Percentiles rank a stretch among this genome's conserved stretches.
Conservation (phyloP, 1,139 yeast species). For the Kodamaea derodonti region DNA sequence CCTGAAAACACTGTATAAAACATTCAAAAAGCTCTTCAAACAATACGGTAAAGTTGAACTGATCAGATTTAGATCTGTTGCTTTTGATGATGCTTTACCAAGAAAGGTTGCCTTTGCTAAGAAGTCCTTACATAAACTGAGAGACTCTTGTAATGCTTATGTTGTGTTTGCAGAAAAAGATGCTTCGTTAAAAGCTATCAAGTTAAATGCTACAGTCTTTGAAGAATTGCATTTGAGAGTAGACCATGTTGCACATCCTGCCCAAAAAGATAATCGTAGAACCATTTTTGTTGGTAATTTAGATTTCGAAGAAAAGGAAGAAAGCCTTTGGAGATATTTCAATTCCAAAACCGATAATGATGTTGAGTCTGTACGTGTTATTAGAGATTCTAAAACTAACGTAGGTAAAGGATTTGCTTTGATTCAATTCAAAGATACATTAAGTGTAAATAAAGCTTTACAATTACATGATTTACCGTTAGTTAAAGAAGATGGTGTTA, state of each 20-base stretch:
- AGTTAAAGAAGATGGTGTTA: slow-evolving; percentile 21
- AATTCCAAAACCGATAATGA: slow-evolving; percentile 54
- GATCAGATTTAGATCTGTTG: slow-evolving; percentile 86
- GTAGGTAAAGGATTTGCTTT: slow-evolving; percentile 97
- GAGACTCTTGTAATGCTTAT: slow-evolving; percentile 86
- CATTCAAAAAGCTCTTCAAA: slow-evolving; percentile 60
- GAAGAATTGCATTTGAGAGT: slow-evolving; percentile 77
- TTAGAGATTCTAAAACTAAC: slow-evolving; percentile 90
- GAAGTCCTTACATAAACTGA: slow-evolving; percentile 69
- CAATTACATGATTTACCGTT: slow-evolving; percentile 71
- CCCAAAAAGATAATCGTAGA: slow-evolving; percentile 77
- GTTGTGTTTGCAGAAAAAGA: slow-evolving; percentile 62
- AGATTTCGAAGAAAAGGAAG: slow-evolving; percentile 91
- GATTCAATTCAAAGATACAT: slow-evolving; percentile 82
- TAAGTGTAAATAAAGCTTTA: slow-evolving; percentile 79
- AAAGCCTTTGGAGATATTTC: slow-evolving; percentile 82
- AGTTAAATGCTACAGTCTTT: slow-evolving; percentile 66
- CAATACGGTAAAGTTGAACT: slow-evolving; percentile 63
- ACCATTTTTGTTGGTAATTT: slow-evolving; percentile 91
- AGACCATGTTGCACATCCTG: slow-evolving; percentile 89
- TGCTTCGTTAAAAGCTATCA: slow-evolving; percentile 51
- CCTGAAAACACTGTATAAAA: slow-evolving; percentile 56
- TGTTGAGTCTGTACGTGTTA: slow-evolving; percentile 83
- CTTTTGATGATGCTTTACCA: slow-evolving; percentile 84
- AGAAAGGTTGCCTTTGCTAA: slow-evolving; percentile 88